Conservation (phyloP, 2,329 filamentous ascomycete species). For the Diaporthe longicolla region DNA sequence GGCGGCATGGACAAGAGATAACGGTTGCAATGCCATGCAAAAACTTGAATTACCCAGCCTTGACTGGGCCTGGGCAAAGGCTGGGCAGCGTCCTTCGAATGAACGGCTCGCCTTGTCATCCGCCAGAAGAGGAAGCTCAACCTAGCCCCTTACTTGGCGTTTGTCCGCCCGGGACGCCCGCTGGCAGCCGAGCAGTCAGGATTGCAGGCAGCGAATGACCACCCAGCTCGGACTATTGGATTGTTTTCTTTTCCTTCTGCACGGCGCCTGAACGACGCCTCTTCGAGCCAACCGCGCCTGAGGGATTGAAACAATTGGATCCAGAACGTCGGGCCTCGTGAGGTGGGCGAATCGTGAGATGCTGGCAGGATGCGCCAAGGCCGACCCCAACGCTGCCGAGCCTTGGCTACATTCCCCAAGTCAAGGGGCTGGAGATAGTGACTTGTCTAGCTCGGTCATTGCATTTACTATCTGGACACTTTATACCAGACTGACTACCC, state of each 20-base stretch:
- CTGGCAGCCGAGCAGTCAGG: conserved; percentile 17
- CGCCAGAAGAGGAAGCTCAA: conserved; percentile 32
- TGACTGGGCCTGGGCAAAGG: conserved; percentile 28
- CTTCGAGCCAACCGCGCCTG: not conserved
- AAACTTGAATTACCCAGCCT: conserved; percentile 32
- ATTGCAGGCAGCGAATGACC: conserved; percentile 13
- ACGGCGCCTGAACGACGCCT: not conserved
- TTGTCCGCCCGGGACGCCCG: conserved; percentile 21
- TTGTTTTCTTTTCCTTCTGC: not conserved
- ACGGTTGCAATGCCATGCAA: conserved; percentile 34
- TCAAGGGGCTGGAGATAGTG: conserved; percentile 28
- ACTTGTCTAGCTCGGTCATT: conserved; percentile 28
- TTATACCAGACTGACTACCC: conserved; percentile 24
- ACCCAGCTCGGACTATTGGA: not conserved
- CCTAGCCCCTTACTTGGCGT: conserved; percentile 27
- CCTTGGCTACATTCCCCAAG: conserved; percentile 22
- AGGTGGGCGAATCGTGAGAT: conserved; percentile 8
- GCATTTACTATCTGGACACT: conserved; percentile 11
- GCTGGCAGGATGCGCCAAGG: conserved; percentile 26
- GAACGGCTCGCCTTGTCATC: conserved; percentile 28
- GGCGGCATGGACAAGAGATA: conserved; percentile 31
- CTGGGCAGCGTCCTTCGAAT: conserved; percentile 28
- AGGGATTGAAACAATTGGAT: conserved; percentile 18
- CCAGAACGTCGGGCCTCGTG: conserved; percentile 17
- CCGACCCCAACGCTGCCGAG: conserved; percentile 29